phyloP scores from a whole-genome alignment of 1,284 basidiomycete species.

The Pseudozyma pruni region DNA sequence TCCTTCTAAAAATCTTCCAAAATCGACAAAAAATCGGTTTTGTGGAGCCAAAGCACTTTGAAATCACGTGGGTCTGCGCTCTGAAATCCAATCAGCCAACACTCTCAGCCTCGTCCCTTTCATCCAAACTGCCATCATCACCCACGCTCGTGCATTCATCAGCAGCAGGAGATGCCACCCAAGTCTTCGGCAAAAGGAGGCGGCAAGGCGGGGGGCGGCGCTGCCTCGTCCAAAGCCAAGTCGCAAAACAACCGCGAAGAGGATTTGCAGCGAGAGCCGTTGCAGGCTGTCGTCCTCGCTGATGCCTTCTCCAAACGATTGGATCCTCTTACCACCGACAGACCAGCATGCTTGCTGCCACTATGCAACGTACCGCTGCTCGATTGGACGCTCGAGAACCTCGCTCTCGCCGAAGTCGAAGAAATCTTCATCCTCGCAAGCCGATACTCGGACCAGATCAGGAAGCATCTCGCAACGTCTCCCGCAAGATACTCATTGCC shows the following conservation, averaged over 20 bases:
- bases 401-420: constrained; percentile 89
- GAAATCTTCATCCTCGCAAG: constrained; percentile 92
- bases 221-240: constrained; percentile 34
- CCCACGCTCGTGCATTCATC: not conserved
- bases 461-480: constrained; percentile 74
- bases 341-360: constrained; percentile 79
- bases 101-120: not conserved
- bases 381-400: constrained; percentile 94
- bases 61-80: constrained; percentile 8
- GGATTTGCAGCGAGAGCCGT: constrained; percentile 65
- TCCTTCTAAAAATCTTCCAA: constrained; percentile 1
- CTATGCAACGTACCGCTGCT: constrained; percentile 92
- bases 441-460: constrained; percentile 53
- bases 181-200: constrained; percentile 31
- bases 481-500: constrained; percentile 61
- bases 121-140: constrained; percentile 1
- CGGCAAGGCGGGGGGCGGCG: constrained; percentile 14
- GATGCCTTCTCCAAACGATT: constrained; percentile 95
- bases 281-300: constrained; percentile 91
- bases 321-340: constrained; percentile 77
- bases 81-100: not conserved
- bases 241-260: constrained; percentile 46
- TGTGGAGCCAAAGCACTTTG: not conserved
- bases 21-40: no score
- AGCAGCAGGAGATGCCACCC: constrained; percentile 26